Base-by-base conservation (phyloP, 768 basidiomycete genomes). In the Termitomyces eurrhizus region DNA sequence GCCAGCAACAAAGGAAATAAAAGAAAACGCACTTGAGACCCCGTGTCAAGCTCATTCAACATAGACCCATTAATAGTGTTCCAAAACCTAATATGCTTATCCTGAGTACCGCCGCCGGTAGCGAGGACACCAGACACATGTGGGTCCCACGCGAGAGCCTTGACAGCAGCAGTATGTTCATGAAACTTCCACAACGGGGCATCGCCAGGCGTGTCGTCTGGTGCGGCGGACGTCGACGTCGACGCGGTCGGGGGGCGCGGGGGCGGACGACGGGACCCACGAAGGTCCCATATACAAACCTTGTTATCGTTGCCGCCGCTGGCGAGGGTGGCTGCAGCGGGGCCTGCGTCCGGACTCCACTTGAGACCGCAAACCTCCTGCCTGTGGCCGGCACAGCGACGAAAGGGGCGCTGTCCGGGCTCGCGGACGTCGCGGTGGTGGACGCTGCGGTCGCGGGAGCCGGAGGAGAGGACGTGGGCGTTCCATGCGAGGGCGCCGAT, bases 251-350 rank as follows among this genome's bases (percentile, higher is more conserved):
- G 41, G 7, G 42, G 42, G n/a, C 42, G 42, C n/a, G 42, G 42
- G 0, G 42, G 42, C 8, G 42, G 42, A 3, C 42, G 42, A 9
- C 42, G 42, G 2, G 65, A 63, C 9, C 89, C 90, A 58, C 91
- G 81, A 57, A 93, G 75, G 70, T 98, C 95, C 93, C 95, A 99
- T 56, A 99, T 94, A 67, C 93, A 94, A 18, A 99, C 92, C 76
- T 98, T 98, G 76, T 99, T 99, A 74, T 99, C 96, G 71, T 99
- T 99, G 0, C 96, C 96, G 2, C 96, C 96, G 65, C 90, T 93
- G 3, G 96, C 96, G 4, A 99, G 82, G 35, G 80, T 80, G 8
- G 87, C 87, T 0, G 72, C 68, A 0, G 65, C 70, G 0, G 73
- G 69, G 0, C 78, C 79, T 1, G 58, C 62, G 16, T 59, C 64